A percentile compares a stretch with the other conserved stretches of the same genome.
phyloP scores from a whole-genome alignment of 2,329 filamentous ascomycete species.

The Epichloe uncinata region DNA sequence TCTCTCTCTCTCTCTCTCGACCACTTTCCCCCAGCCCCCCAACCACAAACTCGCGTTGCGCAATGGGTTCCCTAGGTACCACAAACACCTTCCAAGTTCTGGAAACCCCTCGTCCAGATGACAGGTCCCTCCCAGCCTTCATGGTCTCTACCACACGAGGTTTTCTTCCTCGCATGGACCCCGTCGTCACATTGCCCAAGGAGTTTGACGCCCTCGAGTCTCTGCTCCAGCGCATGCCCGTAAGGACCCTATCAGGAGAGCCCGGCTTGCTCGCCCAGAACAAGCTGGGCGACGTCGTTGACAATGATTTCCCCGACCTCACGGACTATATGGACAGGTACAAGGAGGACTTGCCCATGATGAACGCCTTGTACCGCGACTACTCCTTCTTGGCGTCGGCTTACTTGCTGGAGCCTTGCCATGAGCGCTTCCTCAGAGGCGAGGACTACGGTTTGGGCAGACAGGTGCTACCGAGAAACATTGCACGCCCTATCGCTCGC shows the following conservation, averaged over 20 bases:
- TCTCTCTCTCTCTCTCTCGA: not conserved
- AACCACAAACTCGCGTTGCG: conserved; percentile 7
- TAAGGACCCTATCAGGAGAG: conserved; percentile 57
- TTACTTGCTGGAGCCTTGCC: conserved; percentile 85
- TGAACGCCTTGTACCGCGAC: conserved; percentile 82
- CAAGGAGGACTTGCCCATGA: conserved; percentile 57
- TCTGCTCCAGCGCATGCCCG: conserved; percentile 64
- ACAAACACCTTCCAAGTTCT: conserved; percentile 43
- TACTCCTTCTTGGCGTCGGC: conserved; percentile 85
- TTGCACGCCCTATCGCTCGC: conserved; percentile 70
- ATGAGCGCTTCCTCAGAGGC: conserved; percentile 56
- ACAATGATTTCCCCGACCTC: conserved; percentile 64
- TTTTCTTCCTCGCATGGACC: conserved; percentile 57
- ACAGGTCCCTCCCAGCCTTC: conserved; percentile 56
- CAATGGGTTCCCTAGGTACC: conserved; percentile 28
- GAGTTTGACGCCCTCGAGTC: conserved; percentile 63
- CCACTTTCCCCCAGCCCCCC: conserved; percentile 1
- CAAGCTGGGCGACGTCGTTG: conserved; percentile 61
- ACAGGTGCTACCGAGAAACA: conserved; percentile 55
- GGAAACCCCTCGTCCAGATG: conserved; percentile 46
- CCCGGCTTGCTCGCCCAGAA: conserved; percentile 66
- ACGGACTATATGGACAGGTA: conserved; percentile 60
- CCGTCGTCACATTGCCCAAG: conserved; percentile 49
- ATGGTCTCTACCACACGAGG: conserved; percentile 66
- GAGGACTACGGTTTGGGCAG: conserved; percentile 68